Evolutionary conservation across 108 stramenopile species (phyloP), one percentile per base, ranked within the genome.

Genomic region (Parietichytrium sp.): DNA sequence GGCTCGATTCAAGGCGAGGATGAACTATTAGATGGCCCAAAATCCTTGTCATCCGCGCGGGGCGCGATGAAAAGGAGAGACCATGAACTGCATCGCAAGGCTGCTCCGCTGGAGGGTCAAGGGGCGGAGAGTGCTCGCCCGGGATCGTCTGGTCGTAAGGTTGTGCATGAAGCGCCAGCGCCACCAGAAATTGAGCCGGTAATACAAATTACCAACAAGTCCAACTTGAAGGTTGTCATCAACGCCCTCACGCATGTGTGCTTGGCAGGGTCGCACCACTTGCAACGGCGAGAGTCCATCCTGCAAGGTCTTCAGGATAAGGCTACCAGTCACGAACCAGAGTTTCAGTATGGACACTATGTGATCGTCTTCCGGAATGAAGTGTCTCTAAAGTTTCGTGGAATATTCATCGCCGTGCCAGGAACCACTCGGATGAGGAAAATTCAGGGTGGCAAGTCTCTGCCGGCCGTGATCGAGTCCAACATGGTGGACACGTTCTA

Each of bases 351-450:
- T 38, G 61, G 38, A n/a, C 61, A 72, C 15, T 72, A 72, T 25
- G 61, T 72, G 61, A 72, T 72, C 45, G 38, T 72, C 33, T 72
- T 72, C 25, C 61, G 61, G 38, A 72, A 72, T 25, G 61, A 72
- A 38, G 61, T 72, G 1, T 33, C 61, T 36, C 61, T 72, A n/a
- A 72, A 72, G 20, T 72, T 72, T 20, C 61, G 61, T 47, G 61
- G 61, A 10, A 38, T 72, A 33, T 72, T 45, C 33, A 42, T 72
- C 16, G 61, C 45, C 15, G 61, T 45, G 15, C 61, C 38, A 33
- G 61, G 6, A n/a, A 72, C 61, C 0, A 16, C 23, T 20, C 23
- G 6, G 16, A 13, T 72, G 8, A 33, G 3, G 38, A 72, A 72
- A 25, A 15, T 72, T 23, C 61, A 72, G 42, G 61, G 61, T 25